Percentiles rank a stretch among this genome's conserved stretches.
These are phyloP conservation scores for Aspergillus sergii DNA, from an alignment of 2,329 filamentous ascomycete genomes.

Conservation along the genomic window DNA sequence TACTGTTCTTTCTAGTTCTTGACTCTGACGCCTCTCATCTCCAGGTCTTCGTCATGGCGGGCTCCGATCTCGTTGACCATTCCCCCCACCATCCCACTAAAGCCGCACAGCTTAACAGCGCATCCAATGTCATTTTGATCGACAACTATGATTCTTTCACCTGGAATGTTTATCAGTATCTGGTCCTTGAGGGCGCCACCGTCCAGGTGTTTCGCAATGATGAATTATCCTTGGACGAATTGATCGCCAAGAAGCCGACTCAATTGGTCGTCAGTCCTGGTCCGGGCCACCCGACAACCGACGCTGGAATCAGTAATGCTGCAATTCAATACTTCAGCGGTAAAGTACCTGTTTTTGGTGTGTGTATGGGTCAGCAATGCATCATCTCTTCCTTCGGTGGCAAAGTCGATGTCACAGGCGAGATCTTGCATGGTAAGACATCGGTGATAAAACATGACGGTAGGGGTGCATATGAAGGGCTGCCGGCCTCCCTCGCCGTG, in stretches of 20 bases:
- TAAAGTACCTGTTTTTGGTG: constrained; percentile 94
- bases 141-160: constrained; percentile 99
- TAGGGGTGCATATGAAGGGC: constrained; percentile 86
- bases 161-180: constrained; percentile 99
- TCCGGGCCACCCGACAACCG: constrained; percentile 86
- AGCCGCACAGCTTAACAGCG: constrained; percentile 71
- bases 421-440: constrained; percentile 97
- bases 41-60: constrained; percentile 40
- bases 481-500: constrained; percentile 79
- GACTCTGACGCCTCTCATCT: constrained; percentile 23
- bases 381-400: constrained; percentile 94
- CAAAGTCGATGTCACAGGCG: constrained; percentile 86
- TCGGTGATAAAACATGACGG: constrained; percentile 85
- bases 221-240: constrained; percentile 80
- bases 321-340: constrained; percentile 89
- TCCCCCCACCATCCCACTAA: constrained; percentile 79
- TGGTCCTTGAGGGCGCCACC: constrained; percentile 89
- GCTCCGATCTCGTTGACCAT: constrained; percentile 67
- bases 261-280: constrained; percentile 95
- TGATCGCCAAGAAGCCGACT: constrained; percentile 82
- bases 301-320: constrained; percentile 91
- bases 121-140: constrained; percentile 89
- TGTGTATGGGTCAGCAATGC: constrained; percentile 99
- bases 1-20: neutral
- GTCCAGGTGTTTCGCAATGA: constrained; percentile 93